These are phyloP conservation scores for Eucalyptus tenuipes DNA, from an alignment of 345 rosid species.

Conservation along the genomic window DNA sequence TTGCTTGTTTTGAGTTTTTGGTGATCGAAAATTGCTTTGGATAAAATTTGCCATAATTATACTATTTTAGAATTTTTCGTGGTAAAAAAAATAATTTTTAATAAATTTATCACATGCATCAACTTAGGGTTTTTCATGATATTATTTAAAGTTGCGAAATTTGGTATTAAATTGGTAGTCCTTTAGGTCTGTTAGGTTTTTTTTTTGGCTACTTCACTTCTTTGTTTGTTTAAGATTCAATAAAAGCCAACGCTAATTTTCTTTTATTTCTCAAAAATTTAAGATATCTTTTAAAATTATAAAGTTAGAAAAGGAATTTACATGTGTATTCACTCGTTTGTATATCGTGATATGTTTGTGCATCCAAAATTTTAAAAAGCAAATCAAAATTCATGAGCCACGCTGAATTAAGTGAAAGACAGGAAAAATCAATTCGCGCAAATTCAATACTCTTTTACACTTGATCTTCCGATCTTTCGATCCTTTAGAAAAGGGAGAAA, in stretches of 20 bases:
- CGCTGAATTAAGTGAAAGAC: neutral
- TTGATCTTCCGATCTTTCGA: neutral
- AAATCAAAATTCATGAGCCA: neutral
- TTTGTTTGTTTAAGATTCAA: neutral
- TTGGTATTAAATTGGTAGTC: neutral
- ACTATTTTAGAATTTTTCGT: rapidly evolving
- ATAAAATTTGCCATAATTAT: no score
- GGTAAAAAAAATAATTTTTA: no score
- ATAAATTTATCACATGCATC: no score
- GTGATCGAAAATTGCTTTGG: no score
- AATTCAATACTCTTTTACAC: neutral
- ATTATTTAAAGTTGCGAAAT: neutral
- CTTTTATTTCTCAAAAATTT: neutral
- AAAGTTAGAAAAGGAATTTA: neutral
- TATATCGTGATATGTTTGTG: neutral
- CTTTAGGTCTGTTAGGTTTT: neutral
- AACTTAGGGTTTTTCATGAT: no score
- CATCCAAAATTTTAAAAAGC: neutral
- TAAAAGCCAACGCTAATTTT: neutral
- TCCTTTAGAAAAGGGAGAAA: neutral
- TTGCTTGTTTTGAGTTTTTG: rapidly evolving
- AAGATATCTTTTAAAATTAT: neutral
- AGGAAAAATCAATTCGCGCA: neutral
- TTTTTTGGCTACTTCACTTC: neutral
- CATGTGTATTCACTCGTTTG: neutral